Evolutionary conservation across 257 asterid species (phyloP), one percentile per base, ranked within the genome.

Genomic region (Fraxinus excelsior): DNA sequence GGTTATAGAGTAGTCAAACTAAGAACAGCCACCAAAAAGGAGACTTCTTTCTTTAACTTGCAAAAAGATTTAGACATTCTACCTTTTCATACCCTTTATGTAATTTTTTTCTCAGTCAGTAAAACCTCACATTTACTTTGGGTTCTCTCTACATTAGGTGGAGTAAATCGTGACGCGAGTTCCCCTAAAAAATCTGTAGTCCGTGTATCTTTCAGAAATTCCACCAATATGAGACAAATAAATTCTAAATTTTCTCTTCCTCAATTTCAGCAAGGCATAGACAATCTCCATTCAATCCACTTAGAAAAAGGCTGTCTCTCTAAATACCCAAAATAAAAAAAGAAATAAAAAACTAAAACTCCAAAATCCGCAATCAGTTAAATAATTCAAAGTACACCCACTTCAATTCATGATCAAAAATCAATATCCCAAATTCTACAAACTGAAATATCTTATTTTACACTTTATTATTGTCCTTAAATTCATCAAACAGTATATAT

Each of bases 391-490:
- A 12, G n/a, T 25, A 42, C 1, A 66, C 9, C 35, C 66, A 67
- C 25, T 51, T 46, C 28, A 64, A 71, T 2, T 19, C 37, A 16
- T 38, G 77, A 25, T 13, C 42, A 71, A 67, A 21, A 10, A 67
- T 60, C 60, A 65, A 19, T 60, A 11, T 72, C 40, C 75, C 26
- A n/a, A 72, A 67, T 7, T 37, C 72, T 11, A 44, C 29, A 38
- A 4, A 25, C 19, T 2, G 32, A 62, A 9, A 62, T 23, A 56
- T 56, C 10, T 56, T 5, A 56, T 5, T 19, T n/a, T 19, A 56
- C 44, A 25, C 25, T 2, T 65, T 31, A 4, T 31, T 23, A 51
- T 60, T 81, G 56, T 73, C 79, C 74, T 77, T 14, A 80, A 10
- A 34, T 62, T 40, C 80, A 42, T 29, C 73, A 23, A 31, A 71